Evolutionary conservation across 768 basidiomycete genomes (phyloP).

Genomic region (Coprinopsis marcescibilis): DNA sequence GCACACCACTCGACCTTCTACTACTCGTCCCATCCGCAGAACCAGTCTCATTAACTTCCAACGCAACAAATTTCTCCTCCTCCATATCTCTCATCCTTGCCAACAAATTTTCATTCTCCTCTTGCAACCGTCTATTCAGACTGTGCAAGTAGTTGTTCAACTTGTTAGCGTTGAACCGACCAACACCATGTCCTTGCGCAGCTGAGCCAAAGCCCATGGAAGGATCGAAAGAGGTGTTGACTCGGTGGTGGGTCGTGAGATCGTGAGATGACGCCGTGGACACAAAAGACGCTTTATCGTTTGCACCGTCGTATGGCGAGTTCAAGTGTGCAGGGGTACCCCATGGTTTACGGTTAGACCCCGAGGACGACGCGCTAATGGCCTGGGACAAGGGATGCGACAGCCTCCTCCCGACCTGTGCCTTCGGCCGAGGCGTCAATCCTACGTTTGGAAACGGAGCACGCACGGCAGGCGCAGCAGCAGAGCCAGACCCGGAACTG

Average conservation of each 20-base stretch:
- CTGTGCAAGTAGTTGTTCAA: constrained; percentile 83
- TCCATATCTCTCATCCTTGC: constrained; percentile 49
- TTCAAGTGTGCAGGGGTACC: constrained; percentile 26
- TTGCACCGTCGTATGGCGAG: constrained; percentile 42
- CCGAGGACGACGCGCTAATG: constrained; percentile 20
- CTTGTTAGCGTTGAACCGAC: constrained; percentile 80
- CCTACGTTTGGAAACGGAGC: constrained; percentile 59
- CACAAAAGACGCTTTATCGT: constrained; percentile 62
- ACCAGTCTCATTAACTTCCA: constrained; percentile 11
- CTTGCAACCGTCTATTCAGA: constrained; percentile 74
- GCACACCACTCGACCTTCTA: constrained; percentile 32
- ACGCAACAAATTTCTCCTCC: constrained; percentile 32
- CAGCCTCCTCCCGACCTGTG: constrained; percentile 31
- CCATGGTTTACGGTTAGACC: constrained; percentile 21
- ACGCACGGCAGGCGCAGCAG: constrained; percentile 30
- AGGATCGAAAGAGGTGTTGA: constrained; percentile 87
- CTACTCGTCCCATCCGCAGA: constrained; percentile 22
- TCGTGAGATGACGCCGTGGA: constrained; percentile 88
- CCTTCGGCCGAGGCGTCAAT: constrained; percentile 56
- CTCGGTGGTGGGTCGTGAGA: constrained; percentile 70
- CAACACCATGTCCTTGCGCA: constrained; percentile 58
- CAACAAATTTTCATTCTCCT: constrained; percentile 73
- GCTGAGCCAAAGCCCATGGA: constrained; percentile 67
- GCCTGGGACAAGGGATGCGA: constrained; percentile 67
- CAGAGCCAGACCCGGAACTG: constrained; percentile 22